Evolutionary conservation across 2,329 filamentous ascomycete genomes (phyloP), one percentile per base, ranked within the genome.

Genomic region (Monosporascus sp.): DNA sequence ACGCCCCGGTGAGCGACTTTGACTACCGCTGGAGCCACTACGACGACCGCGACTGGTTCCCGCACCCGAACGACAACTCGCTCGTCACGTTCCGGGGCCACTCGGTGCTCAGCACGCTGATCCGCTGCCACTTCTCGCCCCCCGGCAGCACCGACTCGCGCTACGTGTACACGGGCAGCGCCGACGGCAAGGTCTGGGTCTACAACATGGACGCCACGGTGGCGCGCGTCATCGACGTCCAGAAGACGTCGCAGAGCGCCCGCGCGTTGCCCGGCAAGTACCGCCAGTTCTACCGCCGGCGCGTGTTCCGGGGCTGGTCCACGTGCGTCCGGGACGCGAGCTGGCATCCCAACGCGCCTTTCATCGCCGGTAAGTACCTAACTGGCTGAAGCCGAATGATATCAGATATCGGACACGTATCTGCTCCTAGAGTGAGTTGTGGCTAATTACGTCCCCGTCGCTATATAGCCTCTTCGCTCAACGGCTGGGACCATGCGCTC

Each of bases 51-150:
- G 74, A 84, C 62, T 90, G 84, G 77, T 82, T 83, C 55, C 84
- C 85, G 1, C 87, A 97, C 68, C 88, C 87, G 0, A 73, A 91
- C 63, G 94, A 97, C 70, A 96, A 93, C 74, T 95, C 89, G 1
- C 76, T 97, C 3, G 94, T 97, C 47, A 97, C 93, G 0, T 97
- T 95, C 78, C 84, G 91, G 26, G 93, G 93, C 9, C 94, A 99
- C 72, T 83, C 82, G 57, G 91, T 99, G 14, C 80, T 95, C 56
- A 87, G 90, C 64, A 97, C 94, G 1, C 78, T 97, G 41, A 97
- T 97, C 61, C 81, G 94, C 56, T 97, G 94, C 65, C 93, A 97
- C 72, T 99, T 99, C 72, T 94, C 89, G 35, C 94, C 94, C 0
- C 85, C 90, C 0, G 84, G 81, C 11, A 92, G 89, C 65, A 93